phyloP scores from a whole-genome alignment of 2,329 filamentous ascomycete genomes.

The Dothistroma pini region DNA sequence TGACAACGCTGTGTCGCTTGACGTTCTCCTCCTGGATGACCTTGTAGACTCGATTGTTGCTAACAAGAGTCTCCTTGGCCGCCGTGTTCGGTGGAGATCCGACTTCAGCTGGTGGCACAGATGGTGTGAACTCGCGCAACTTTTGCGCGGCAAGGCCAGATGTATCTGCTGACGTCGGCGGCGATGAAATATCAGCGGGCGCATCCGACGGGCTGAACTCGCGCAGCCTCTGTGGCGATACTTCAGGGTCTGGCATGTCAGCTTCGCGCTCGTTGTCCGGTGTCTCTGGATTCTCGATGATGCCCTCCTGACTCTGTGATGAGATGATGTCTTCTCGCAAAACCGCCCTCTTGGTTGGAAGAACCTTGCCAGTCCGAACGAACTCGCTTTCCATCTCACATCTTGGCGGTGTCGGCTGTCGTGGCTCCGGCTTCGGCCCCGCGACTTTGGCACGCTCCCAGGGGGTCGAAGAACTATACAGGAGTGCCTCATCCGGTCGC shows the following conservation, averaged over 20 bases:
- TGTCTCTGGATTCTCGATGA: background rate
- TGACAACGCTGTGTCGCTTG: conserved; percentile 29
- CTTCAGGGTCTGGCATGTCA: background rate
- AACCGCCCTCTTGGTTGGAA: background rate
- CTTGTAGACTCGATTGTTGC: conserved; percentile 24
- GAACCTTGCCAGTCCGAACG: conserved; percentile 18
- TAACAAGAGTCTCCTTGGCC: conserved; percentile 20
- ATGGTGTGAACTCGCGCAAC: conserved; percentile 13
- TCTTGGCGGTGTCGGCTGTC: conserved; percentile 13
- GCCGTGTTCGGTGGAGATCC: conserved; percentile 16
- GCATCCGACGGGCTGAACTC: conserved; percentile 11
- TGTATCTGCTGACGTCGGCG: conserved; percentile 14
- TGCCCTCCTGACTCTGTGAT: background rate
- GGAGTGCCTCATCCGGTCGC: conserved; percentile 16
- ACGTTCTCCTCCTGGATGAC: conserved; percentile 29
- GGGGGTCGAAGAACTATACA: conserved; percentile 13
- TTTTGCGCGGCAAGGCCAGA: background rate
- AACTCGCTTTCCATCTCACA: conserved; percentile 22
- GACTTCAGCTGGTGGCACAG: conserved; percentile 2
- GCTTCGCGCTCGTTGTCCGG: background rate
- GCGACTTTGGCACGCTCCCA: conserved; percentile 10
- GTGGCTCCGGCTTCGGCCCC: background rate
- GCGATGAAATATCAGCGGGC: conserved; percentile 7
- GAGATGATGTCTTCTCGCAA: background rate
- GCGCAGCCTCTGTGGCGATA: background rate